Evolutionary conservation across 805 yeast species (phyloP), one percentile per base, ranked within the genome.

Genomic region (Yarrowia osloensis): DNA sequence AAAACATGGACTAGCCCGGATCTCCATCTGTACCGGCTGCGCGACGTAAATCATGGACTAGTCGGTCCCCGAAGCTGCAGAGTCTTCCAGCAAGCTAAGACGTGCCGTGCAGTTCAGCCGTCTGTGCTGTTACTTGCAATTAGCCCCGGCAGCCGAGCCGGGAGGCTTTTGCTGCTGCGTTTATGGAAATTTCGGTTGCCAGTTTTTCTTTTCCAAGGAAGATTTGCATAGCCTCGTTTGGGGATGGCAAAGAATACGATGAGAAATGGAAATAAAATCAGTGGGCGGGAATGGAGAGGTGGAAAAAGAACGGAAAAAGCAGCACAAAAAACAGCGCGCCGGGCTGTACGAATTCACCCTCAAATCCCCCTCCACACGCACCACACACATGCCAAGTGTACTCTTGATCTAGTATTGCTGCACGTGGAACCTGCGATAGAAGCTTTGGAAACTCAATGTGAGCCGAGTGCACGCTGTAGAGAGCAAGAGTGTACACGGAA

Each of bases 371-470:
- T 46, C 17, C 24, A 7, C 49, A 21, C 49, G 50, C 31, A 46
- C 21, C 8, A 28, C 22, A 17, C 54, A 47, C 54, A 47, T 47
- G 54, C 54, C 54, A 47, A 47, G 54, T 47, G 54, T 47, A 47
- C 54, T n/a, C 24, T 28, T n/a, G 54, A 11, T 3, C 54, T 47
- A 47, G 24, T 28, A 29, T 29, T 31, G 55, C 55, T 50, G 55
- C 55, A 50, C 55, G 55, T 50, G 39, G 54, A 47, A 47, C 54
- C 24, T 29, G 21, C 4, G 54, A 47, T 47, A 28, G 54, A 47
- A 47, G 54, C 54, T 28, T n/a, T 47, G 35, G 33, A 47, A 47
- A 47, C 35, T 19, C 33, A 12, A 22, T 40, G 7, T 40, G 29
- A 15, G 21, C n/a, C 21, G n/a, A 1, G 7, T 40, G 6, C n/a